phyloP scores from a whole-genome alignment of 352 stramenopile species.

The Phytophthora foliorum region DNA sequence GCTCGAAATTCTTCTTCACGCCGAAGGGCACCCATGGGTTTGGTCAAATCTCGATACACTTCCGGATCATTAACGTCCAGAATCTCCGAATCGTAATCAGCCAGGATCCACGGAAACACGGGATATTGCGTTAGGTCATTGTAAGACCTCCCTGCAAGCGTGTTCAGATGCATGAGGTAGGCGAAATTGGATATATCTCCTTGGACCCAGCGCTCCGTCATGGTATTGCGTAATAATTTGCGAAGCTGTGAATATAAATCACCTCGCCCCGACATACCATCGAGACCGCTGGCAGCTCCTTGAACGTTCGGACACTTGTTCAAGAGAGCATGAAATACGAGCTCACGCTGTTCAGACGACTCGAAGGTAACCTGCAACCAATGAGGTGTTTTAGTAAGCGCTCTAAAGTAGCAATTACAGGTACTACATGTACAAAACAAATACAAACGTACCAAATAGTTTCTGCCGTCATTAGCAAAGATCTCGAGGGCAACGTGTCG shows the following conservation, averaged over 20 bases:
- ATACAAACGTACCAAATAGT: constrained; percentile 69
- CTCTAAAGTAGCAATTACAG: not conserved
- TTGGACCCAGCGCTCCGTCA: constrained; percentile 82
- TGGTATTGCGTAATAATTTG: constrained; percentile 78
- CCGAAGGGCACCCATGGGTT: constrained; percentile 98
- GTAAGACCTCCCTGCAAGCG: constrained; percentile 96
- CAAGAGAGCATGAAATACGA: constrained; percentile 81
- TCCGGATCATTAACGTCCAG: constrained; percentile 94
- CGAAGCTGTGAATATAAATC: constrained; percentile 77
- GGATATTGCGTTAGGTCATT: constrained; percentile 99
- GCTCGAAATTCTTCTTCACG: constrained; percentile 81
- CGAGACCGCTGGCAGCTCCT: constrained; percentile 69
- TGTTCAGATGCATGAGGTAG: constrained; percentile 98
- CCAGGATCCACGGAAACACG: constrained; percentile 98
- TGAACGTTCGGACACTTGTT: constrained; percentile 77
- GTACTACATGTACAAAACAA: not conserved
- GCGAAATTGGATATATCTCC: constrained; percentile 93
- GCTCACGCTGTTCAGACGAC: constrained; percentile 66
- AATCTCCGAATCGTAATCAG: constrained; percentile 94
- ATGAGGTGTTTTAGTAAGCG: not conserved
- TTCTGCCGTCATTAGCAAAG: constrained; percentile 79
- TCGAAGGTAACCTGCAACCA: constrained; percentile 70
- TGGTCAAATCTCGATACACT: constrained; percentile 96
- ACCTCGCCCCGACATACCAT: constrained; percentile 50
- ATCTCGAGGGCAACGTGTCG: constrained; percentile 79